Conservation (phyloP, 495 filamentous ascomycete genomes). For the Trichoderma erinaceum region DNA sequence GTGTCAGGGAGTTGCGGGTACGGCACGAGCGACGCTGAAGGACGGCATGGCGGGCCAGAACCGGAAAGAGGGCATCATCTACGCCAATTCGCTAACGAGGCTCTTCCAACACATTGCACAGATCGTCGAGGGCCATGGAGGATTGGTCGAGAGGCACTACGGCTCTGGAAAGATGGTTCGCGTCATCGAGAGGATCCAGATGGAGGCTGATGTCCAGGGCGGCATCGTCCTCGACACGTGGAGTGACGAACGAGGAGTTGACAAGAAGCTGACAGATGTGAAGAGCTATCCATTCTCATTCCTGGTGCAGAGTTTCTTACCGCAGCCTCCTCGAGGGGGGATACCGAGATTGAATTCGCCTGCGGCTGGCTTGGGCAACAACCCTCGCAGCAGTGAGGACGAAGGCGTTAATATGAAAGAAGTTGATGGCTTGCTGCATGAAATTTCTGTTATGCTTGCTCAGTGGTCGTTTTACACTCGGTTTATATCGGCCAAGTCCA, state of each 20-base stretch:
- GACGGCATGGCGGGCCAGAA: constrained; percentile 42
- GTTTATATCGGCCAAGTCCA: constrained; percentile 79
- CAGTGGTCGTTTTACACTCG: constrained; percentile 89
- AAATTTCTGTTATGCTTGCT: constrained; percentile 84
- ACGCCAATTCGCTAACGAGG: constrained; percentile 82
- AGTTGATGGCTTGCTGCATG: constrained; percentile 76
- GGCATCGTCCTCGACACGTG: constrained; percentile 94
- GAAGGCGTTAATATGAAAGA: constrained; percentile 95
- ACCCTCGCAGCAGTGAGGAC: constrained; percentile 59
- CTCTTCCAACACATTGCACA: constrained; percentile 96
- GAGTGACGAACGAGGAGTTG: constrained; percentile 79
- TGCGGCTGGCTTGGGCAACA: constrained; percentile 48
- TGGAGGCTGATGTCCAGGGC: constrained; percentile 95
- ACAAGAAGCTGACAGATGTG: constrained; percentile 82
- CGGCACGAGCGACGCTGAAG: constrained; percentile 75
- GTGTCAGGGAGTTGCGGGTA: constrained; percentile 81
- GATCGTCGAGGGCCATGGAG: constrained; percentile 86
- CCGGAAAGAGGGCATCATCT: constrained; percentile 72
- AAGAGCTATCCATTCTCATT: constrained; percentile 97
- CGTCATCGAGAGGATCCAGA: constrained; percentile 87
- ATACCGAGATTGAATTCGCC: constrained; percentile 57
- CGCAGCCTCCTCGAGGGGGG: constrained; percentile 50
- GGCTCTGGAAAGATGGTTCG: constrained; percentile 87
- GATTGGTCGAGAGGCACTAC: constrained; percentile 88
- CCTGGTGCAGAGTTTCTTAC: constrained; percentile 87